Base-by-base conservation (phyloP, 768 basidiomycete species). In the Exidia glandulosa region DNA sequence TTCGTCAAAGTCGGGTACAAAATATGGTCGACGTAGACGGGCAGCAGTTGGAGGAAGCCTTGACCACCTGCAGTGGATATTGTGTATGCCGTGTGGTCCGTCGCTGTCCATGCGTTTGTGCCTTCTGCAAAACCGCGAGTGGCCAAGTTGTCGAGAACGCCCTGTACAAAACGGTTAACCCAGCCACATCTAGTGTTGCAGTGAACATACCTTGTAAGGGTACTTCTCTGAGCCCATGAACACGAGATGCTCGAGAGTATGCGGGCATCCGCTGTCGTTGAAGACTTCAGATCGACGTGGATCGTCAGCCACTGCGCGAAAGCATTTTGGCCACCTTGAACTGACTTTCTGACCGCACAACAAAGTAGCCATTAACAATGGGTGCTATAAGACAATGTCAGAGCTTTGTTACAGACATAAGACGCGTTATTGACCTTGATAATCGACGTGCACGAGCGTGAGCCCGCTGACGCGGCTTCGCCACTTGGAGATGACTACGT, bases 71-170 rank as follows among this genome's bases (percentile, higher is more conserved):
- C 96, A 9, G 95, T 98, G 3, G 89, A 87, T 59, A 95, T 87
- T 10, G 96, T 98, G 70, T 97, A 99, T 9, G 91, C 91, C 52
- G 94, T 96, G 68, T 96, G 87, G 68, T 93, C 91, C 48, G 82
- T 94, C 68, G 90, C 95, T 2, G 96, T 98, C 96, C 95, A 99
- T 1, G 95, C 95, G 70, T 97, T 96, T 13, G 88, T 91, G 33
- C 90, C 91, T 62, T 89, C 84, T 6, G 91, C 88, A 69, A 94
- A 93, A 23, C 91, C 91, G 59, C 94, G 83, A 70, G 97, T 98
- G 2, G 96, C 96, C 25, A 99, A 79, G 60, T 90, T 85, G 74
- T 98, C 95, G 59, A 99, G 82, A 57, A 97, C 86, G 25, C 94
- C 95, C 70, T 45, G 19, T 4, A 9, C 19, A 19, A 29, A 54